A percentile compares a stretch with the other conserved stretches of the same genome.
Evolutionary conservation across 371 early-diverging fungal species (phyloP).

Genomic region (Catenaria anguillulae): DNA sequence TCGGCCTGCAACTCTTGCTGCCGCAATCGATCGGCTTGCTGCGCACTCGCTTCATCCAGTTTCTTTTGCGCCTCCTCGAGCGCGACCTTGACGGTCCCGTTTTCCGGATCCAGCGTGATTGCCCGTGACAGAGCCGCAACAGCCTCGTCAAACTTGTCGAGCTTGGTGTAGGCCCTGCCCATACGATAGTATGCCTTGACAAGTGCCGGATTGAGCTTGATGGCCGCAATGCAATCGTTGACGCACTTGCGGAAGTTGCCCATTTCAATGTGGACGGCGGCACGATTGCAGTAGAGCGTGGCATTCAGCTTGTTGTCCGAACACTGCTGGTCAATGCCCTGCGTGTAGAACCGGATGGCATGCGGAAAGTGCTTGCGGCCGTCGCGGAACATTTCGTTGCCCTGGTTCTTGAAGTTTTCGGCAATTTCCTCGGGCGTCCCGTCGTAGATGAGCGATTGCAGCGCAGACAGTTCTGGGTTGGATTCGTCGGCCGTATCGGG

Average conservation of each 20-base stretch:
- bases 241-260: slow-evolving; percentile 75
- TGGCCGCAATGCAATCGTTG: slow-evolving; percentile 72
- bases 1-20: slow-evolving; percentile 14
- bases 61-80: slow-evolving; percentile 27
- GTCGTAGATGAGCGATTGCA: slow-evolving; percentile 77
- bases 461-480: slow-evolving; percentile 62
- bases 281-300: slow-evolving; percentile 69
- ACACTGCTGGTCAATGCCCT: slow-evolving; percentile 68
- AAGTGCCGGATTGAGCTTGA: slow-evolving; percentile 59
- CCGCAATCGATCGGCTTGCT: slow-evolving; percentile 18
- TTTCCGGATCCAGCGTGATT: slow-evolving; percentile 20
- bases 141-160: slow-evolving; percentile 71
- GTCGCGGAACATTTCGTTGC: slow-evolving; percentile 75
- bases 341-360: slow-evolving; percentile 73
- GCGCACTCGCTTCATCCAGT: no score
- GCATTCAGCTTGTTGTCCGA: slow-evolving; percentile 57
- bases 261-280: slow-evolving; percentile 81
- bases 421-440: slow-evolving; percentile 93
- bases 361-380: slow-evolving; percentile 52
- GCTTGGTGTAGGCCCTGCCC: slow-evolving; percentile 53
- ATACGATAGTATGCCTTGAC: slow-evolving; percentile 87
- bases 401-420: slow-evolving; percentile 84
- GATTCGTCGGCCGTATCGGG: slow-evolving; percentile 26
- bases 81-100: slow-evolving; percentile 18
- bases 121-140: slow-evolving; percentile 37